Evolutionary conservation across 2,329 filamentous ascomycete species (phyloP), one percentile per base, ranked within the genome.

Genomic region (Chrysoporthe austroafricana): DNA sequence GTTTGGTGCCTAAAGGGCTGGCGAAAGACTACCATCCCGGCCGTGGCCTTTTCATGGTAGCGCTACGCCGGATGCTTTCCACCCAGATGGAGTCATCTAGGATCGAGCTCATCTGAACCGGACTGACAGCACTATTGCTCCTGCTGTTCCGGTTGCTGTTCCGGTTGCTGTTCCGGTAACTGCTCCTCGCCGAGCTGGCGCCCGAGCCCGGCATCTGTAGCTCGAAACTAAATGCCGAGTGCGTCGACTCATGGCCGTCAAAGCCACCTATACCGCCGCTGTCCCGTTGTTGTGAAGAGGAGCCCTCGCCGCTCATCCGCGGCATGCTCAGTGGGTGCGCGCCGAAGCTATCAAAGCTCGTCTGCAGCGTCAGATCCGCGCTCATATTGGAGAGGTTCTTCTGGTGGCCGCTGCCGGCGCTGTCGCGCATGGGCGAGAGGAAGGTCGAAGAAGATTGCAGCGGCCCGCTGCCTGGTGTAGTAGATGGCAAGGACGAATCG

Each of bases 1-100:
- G 6, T 39, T 39, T 6, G 32, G 4, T 44, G 57, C 3, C 57
- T 14, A 44, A 50, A 58, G 2, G 68, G 72, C 73, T 70, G 72
- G 48, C 71, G 70, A 57, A n/a, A 16, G 6, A 72, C 72, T 72
- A 70, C 68, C 68, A 70, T 14, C 56, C 56, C 13, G 66, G 59
- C 26, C 62, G 67, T 63, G 54, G 72, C 71, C 79, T 82, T 63
- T 81, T 81, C 64, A 85, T 86, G 64, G 94, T 97, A 73, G 96
- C 93, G 80, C 93, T 97, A 70, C 93, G 86, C 71, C 94, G 86
- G 71, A 97, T 94, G 82, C 92, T 97, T 80, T 97, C 93, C 63
- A 95, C 92, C 95, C 95, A 98, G 18, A 92, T 90, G 21, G 93
- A 96, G 74, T 95, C 92, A 74, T 96, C 93, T 65, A 98, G 85